Evolutionary conservation across 1,284 basidiomycete genomes (phyloP).

Genomic region (Coniferiporia sulphurascens): DNA sequence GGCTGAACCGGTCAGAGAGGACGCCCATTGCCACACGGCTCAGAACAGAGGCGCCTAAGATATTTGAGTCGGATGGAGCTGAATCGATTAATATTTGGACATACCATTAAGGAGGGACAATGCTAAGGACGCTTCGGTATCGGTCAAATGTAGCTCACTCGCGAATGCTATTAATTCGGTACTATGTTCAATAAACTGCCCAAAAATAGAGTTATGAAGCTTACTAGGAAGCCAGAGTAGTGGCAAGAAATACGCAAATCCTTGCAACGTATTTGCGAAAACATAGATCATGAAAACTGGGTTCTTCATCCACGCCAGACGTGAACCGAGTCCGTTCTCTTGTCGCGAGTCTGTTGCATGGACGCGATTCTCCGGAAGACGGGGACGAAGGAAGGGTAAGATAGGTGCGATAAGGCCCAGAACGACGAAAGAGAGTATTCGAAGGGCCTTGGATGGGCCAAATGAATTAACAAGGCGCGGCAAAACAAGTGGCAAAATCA

Average conservation of each 20-base stretch:
- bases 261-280: slow-evolving; percentile 32
- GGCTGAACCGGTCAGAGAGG: slow-evolving; percentile 33
- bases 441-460: slow-evolving; percentile 27
- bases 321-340: slow-evolving; percentile 16
- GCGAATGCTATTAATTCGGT: slow-evolving; percentile 27
- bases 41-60: slow-evolving; percentile 28
- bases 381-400: slow-evolving; percentile 31
- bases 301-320: slow-evolving; percentile 24
- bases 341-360: slow-evolving; percentile 19
- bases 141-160: slow-evolving; percentile 25
- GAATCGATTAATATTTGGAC: background rate
- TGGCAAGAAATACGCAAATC: slow-evolving; percentile 32
- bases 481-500: slow-evolving; percentile 34
- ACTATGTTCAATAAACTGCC: background rate
- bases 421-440: slow-evolving; percentile 28
- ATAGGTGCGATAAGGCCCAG: slow-evolving; percentile 24
- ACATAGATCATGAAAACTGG: slow-evolving; percentile 29
- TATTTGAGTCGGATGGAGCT: background rate
- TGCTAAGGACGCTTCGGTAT: slow-evolving; percentile 26
- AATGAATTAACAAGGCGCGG: slow-evolving; percentile 27
- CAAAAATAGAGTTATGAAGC: slow-evolving; percentile 11
- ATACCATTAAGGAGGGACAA: slow-evolving; percentile 29
- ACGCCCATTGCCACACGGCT: slow-evolving; percentile 32
- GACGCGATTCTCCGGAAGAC: slow-evolving; percentile 29
- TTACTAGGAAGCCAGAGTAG: slow-evolving; percentile 33